phyloP scores from a whole-genome alignment of 164 flowering plant species.

The Nymphaea thermarum region DNA sequence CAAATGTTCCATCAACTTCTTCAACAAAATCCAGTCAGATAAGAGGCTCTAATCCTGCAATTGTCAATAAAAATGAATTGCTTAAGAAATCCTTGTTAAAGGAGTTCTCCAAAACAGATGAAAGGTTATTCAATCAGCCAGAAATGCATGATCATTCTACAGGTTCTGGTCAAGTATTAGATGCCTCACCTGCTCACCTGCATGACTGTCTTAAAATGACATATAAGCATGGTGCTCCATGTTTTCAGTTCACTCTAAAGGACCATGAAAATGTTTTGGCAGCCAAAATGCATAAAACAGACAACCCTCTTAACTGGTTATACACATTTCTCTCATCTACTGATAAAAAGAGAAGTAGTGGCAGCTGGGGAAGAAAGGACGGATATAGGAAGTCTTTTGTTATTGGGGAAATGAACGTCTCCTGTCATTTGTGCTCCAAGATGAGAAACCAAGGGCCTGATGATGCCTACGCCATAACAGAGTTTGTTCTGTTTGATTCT shows the following conservation, averaged over 20 bases:
- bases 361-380: slow-evolving; percentile 35
- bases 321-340: slow-evolving; percentile 67
- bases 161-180: slow-evolving; percentile 16
- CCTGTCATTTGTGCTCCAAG: slow-evolving; percentile 54
- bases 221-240: slow-evolving; percentile 46
- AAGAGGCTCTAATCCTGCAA: slow-evolving; percentile 6
- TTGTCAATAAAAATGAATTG: slow-evolving; percentile 16
- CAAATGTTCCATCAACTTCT: slow-evolving; percentile 26
- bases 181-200: slow-evolving; percentile 63
- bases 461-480: slow-evolving; percentile 57
- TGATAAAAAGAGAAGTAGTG: slow-evolving; percentile 35
- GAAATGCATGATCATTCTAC: slow-evolving; percentile 12
- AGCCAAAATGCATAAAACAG: slow-evolving; percentile 61
- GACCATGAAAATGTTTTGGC: slow-evolving; percentile 45
- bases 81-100: slow-evolving; percentile 31
- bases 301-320: slow-evolving; percentile 52
- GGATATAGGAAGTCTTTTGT: slow-evolving; percentile 33
- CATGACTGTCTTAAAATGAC: slow-evolving; percentile 57
- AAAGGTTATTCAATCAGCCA: not conserved
- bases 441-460: slow-evolving; percentile 23
- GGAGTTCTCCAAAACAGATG: slow-evolving; percentile 28
- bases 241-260: slow-evolving; percentile 51
- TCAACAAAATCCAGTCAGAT: slow-evolving; percentile 9
- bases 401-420: slow-evolving; percentile 86
- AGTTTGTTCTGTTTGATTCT: slow-evolving; percentile 71